Evolutionary conservation across 306 rosid genomes (phyloP), one percentile per base, ranked within the genome.

Genomic region (Oemleria cerasiformis): DNA sequence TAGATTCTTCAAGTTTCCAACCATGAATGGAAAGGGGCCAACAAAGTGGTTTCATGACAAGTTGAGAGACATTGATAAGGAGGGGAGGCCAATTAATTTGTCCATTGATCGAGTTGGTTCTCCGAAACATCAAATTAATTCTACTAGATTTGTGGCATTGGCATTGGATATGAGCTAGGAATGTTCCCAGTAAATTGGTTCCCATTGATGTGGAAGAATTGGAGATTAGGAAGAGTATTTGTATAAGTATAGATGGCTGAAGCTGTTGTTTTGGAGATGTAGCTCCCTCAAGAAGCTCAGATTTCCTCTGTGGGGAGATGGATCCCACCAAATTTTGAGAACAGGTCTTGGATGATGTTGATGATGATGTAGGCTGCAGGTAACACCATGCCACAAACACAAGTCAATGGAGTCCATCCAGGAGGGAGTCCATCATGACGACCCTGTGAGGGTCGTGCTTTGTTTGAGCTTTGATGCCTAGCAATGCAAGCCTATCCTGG

Each of bases 121-220:
- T 10, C 15, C 1, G 48, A 19, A 63, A 63, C 13, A 39, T 63
- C 2, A 7, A 63, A 16, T 40, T 36, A 63, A 16, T 40, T 36
- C 23, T 12, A 4, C 47, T 36, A 61, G 47, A 38, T 14, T 39
- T 16, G 45, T 61, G 30, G 43, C 66, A 39, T 62, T 61, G 30
- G 43, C 66, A 39, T 62, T n/a, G 8, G 25, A 62, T 17, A 62
- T 62, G 66, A 62, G 21, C 15, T 12, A 62, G 66, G 66, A 36
- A 61, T 4, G 6, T 14, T 15, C 5, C 66, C 66, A 38, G 16
- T 62, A 62, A 62, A 62, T 38, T 61, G 14, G 65, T 61, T 61
- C 44, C 43, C 23, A 61, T 34, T 2, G 1, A 39, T 17, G 25
- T 16, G 3, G 4, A 62, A 39, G 14, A 2, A 15, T 11, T n/a